Conservation (phyloP, 75 land plant genomes). For the Picea sitchensis region DNA sequence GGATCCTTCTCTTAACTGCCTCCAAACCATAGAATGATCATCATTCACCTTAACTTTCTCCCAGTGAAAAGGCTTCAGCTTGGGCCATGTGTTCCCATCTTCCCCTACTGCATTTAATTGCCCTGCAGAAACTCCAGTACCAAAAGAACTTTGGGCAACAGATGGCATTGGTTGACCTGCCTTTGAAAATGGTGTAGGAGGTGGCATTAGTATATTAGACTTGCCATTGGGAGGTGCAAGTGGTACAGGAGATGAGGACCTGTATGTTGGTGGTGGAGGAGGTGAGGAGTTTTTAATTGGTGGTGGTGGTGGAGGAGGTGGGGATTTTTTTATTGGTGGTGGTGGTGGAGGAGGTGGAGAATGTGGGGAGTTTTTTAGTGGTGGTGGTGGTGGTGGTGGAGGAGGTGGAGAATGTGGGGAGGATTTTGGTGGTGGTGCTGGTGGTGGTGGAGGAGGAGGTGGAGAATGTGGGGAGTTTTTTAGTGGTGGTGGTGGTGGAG, state of each 20-base stretch:
- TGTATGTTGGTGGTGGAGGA: slow-evolving; percentile 2
- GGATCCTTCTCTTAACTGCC: slow-evolving; percentile 81
- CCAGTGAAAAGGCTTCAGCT: slow-evolving; percentile 89
- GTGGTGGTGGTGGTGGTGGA: slow-evolving; percentile 43
- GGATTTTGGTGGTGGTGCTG: no score
- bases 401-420: no score
- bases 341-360: slow-evolving; percentile 35
- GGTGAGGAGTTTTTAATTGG: slow-evolving; percentile 6
- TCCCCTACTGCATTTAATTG: slow-evolving; percentile 10
- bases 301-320: slow-evolving; percentile 24
- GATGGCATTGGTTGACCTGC: slow-evolving; percentile 6
- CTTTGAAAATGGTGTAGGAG: not conserved
- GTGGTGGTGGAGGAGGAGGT: no score
- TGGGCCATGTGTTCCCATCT: slow-evolving; percentile 37
- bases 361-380: slow-evolving; percentile 23
- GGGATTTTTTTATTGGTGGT: slow-evolving; percentile 8
- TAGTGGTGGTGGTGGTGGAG: no score
- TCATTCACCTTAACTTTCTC: slow-evolving; percentile 80
- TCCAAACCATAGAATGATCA: slow-evolving; percentile 95
- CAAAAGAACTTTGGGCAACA: not conserved
- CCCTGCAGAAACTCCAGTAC: not conserved
- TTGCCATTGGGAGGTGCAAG: not conserved
- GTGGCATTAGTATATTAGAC: not conserved
- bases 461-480: no score
- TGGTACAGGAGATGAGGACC: slow-evolving; percentile 19